These are phyloP conservation scores for Phytopythium oedochilum DNA, from an alignment of 352 stramenopile genomes.

Conservation along the genomic window DNA sequence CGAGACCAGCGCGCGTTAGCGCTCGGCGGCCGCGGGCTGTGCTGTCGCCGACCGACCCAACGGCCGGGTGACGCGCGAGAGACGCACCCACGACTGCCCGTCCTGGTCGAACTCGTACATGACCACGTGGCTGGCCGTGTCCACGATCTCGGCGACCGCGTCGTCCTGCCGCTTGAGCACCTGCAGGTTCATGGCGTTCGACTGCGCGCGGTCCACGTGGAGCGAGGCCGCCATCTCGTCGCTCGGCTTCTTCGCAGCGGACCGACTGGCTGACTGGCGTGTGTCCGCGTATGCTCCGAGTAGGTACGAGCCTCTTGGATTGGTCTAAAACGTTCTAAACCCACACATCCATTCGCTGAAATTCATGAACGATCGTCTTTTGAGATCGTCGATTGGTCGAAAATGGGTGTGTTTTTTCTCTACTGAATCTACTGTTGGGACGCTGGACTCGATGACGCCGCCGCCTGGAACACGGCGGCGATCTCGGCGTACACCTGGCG, in stretches of 20 bases:
- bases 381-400: not conserved
- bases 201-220: constrained; percentile 76
- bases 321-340: not conserved
- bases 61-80: too few species aligned
- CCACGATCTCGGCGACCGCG: constrained; percentile 77
- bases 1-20: not conserved
- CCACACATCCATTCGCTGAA: not conserved
- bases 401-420: not conserved
- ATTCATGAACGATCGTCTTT: not conserved
- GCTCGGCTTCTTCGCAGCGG: too few species aligned
- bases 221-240: constrained; percentile 35
- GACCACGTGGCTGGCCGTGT: constrained; percentile 82
- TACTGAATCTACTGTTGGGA: too few species aligned
- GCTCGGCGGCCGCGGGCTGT: not conserved
- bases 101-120: constrained; percentile 88
- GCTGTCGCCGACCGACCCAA: too few species aligned
- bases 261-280: not conserved
- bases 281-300: not conserved
- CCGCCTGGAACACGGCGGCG: constrained; percentile 22
- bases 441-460: not conserved
- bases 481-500: constrained; percentile 60
- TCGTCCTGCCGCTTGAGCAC: constrained; percentile 81
- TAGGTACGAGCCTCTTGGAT: not conserved
- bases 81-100: constrained; percentile 76
- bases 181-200: constrained; percentile 84